Evolutionary conservation across 495 filamentous ascomycete species (phyloP), one percentile per base, ranked within the genome.

Genomic region (Hyaloscypha bicolor): DNA sequence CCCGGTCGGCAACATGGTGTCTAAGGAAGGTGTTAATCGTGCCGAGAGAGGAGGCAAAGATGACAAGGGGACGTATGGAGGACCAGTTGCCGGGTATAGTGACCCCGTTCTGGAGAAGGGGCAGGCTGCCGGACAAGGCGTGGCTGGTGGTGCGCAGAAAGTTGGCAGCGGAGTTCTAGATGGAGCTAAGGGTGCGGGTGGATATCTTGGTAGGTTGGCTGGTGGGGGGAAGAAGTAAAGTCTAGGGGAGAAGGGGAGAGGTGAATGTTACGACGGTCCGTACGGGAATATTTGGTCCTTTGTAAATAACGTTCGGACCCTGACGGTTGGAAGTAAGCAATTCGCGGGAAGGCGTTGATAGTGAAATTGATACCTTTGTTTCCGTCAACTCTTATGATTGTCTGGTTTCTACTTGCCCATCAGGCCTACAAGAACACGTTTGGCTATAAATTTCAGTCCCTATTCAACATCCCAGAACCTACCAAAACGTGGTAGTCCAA

Each of bases 11-110:
- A 60, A 60, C 31, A 60, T 60, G 29, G 57, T 37, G 9, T 31
- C 22, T 0, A 60, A 60, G 57, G 57, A 60, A 39, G 57, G 57
- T 4, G 33, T 37, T 8, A 60, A 60, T 21, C 16, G 57, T 21
- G 33, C 33, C 4, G 57, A 37, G 30, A 60, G 57, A 60, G 57
- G 57, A 16, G 57, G 32, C 19, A 60, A 60, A n/a, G 57, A 60
- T 39, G 57, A 60, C 14, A 33, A 60, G 33, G 57, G 57, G 31
- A 60, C 30, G 9, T 60, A 60, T 60, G 29, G 57, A 12, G 57
- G 57, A 4, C 30, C 57, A 9, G 30, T 60, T 21, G 57, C 30
- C 6, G 57, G 57, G 32, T 60, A 48, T 12, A 48, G 42, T 11
- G 53, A 56, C 30, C 22, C 25, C 0, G 53, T 56, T 25, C 9